phyloP scores from a whole-genome alignment of 1,284 basidiomycete genomes.

The Austroboletus olivaceoglutinosus region DNA sequence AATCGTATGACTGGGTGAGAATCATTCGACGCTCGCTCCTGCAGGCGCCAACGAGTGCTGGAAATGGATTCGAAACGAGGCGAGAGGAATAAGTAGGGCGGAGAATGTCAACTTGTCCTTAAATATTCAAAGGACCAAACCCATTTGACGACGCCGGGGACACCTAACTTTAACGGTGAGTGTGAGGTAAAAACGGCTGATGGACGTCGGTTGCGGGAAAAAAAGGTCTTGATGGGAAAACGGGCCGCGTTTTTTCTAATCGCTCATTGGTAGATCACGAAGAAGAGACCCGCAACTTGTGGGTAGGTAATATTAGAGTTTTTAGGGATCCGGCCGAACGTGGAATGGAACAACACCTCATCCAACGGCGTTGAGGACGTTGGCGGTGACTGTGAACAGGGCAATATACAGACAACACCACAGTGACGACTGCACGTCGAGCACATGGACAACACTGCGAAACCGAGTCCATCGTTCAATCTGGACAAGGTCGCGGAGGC shows the following conservation, averaged over 20 bases:
- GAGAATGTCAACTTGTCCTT: conserved; percentile 21
- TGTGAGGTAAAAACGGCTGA: conserved; percentile 36
- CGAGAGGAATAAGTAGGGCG: conserved; percentile 8
- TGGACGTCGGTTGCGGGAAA: conserved; percentile 28
- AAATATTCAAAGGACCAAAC: conserved; percentile 28
- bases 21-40: conserved; percentile 23
- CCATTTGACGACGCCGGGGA: conserved; percentile 20
- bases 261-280: conserved; percentile 29
- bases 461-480: background rate
- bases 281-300: conserved; percentile 9
- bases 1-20: conserved; percentile 23
- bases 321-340: conserved; percentile 26
- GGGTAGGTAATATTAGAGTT: conserved; percentile 34
- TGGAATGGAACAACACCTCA: conserved; percentile 1
- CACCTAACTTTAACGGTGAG: conserved; percentile 31
- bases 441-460: background rate
- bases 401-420: background rate
- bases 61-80: conserved; percentile 9
- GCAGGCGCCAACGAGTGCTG: conserved; percentile 16
- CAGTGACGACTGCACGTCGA: background rate
- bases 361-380: background rate
- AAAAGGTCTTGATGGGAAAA: conserved; percentile 31
- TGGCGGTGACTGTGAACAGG: conserved; percentile 2
- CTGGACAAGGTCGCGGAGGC: conserved; percentile 1
- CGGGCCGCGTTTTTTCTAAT: conserved; percentile 6